These are phyloP conservation scores for Rauvolfia tetraphylla DNA, from an alignment of 257 asterid species.

Conservation along the genomic window DNA sequence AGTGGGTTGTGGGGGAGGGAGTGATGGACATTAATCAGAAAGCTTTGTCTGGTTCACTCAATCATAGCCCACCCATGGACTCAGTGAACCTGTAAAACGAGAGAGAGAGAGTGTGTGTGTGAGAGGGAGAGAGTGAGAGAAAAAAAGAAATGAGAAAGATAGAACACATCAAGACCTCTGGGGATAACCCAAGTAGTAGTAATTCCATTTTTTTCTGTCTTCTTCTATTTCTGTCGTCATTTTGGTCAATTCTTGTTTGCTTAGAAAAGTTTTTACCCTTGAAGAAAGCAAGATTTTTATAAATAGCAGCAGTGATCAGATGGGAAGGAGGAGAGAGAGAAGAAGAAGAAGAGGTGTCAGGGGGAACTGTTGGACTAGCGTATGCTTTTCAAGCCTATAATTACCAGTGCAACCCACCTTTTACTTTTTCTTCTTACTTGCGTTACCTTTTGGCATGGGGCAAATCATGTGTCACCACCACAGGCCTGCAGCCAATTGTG, in stretches of 20 bases:
- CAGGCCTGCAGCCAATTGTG: constrained; percentile 29
- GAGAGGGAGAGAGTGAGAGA: constrained; percentile 20
- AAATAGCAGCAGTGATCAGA: constrained; percentile 24
- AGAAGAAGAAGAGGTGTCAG: constrained; percentile 31
- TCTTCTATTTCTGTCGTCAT: constrained; percentile 18
- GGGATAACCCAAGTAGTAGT: constrained; percentile 7
- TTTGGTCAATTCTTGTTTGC: neutral
- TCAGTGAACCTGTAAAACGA: constrained; percentile 48
- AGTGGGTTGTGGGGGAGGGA: constrained; percentile 39
- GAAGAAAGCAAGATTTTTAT: constrained; percentile 19
- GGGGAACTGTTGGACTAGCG: constrained; percentile 32
- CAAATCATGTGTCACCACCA: constrained; percentile 35
- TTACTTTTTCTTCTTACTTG: constrained; percentile 44
- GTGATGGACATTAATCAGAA: constrained; percentile 31
- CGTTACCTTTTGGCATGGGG: constrained; percentile 37
- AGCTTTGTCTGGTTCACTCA: constrained; percentile 61
- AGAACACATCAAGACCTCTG: constrained; percentile 9
- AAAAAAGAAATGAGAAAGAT: constrained; percentile 15
- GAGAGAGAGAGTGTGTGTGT: constrained; percentile 12
- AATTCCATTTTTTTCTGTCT: constrained; percentile 8
- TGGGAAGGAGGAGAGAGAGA: constrained; percentile 7
- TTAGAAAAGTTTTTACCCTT: constrained; percentile 21
- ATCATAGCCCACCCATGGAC: constrained; percentile 54
- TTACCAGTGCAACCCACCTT: constrained; percentile 51
- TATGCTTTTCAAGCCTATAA: constrained; percentile 50